Percentiles rank a stretch among this genome's conserved stretches.
Evolutionary conservation across 257 asterid species (phyloP).

Genomic region (Prunella vulgaris): DNA sequence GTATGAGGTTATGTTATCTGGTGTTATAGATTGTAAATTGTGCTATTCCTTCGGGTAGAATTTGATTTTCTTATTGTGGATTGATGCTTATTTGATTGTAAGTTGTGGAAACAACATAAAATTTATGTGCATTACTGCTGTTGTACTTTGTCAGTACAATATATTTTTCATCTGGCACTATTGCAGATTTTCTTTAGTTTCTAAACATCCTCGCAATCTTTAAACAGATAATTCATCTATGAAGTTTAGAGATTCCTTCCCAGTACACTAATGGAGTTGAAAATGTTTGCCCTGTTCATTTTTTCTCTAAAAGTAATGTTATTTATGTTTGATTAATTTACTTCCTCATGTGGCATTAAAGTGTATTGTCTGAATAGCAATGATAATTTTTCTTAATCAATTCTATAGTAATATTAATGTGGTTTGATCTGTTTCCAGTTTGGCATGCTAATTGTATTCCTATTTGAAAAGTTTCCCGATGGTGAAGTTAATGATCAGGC

Average conservation of each 20-base stretch:
- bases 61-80: not conserved
- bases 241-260: not conserved
- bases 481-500: constrained; percentile 75
- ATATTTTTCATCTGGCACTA: not conserved
- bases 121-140: not conserved
- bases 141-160: not conserved
- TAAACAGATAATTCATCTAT: not conserved
- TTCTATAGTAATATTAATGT: constrained; percentile 18
- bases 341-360: constrained; percentile 4
- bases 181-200: not conserved
- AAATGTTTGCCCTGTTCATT: not conserved
- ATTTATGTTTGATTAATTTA: constrained; percentile 9
- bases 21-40: constrained; percentile 13
- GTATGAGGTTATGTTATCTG: constrained; percentile 31
- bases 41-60: not conserved
- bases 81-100: not conserved
- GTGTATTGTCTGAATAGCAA: not conserved
- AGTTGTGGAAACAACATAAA: not conserved
- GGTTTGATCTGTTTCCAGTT: constrained; percentile 52
- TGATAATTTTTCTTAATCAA: not conserved
- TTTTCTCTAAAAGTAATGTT: constrained; percentile 2
- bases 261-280: not conserved
- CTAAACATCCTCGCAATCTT: not conserved
- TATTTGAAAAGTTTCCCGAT: constrained; percentile 61
- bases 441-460: constrained; percentile 83